Conservation (phyloP, 2,329 filamentous ascomycete genomes). For the Colletotrichum orchidophilum region DNA sequence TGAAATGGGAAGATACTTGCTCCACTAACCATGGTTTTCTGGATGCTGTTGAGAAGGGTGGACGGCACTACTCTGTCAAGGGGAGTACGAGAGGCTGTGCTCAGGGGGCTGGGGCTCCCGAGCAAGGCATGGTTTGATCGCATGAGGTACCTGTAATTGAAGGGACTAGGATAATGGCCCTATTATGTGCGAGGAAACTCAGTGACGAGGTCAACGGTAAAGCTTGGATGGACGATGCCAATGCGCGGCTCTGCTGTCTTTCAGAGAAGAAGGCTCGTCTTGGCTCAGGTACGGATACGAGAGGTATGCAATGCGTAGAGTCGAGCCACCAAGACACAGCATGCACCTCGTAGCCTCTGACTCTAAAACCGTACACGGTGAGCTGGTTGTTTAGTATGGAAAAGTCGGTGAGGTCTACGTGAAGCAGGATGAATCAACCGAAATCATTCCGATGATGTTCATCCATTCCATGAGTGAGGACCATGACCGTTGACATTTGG, state of each 20-base stretch:
- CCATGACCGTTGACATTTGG: background rate
- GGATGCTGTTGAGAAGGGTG: background rate
- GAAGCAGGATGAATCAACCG: background rate
- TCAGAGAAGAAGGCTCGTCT: background rate
- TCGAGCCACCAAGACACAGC: background rate
- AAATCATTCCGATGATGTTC: background rate
- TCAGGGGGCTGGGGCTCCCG: background rate
- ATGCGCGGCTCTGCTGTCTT: slow-evolving; percentile 9
- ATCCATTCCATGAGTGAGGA: too few species aligned
- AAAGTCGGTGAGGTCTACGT: slow-evolving; percentile 19
- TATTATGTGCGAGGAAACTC: background rate
- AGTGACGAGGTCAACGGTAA: background rate
- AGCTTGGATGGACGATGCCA: background rate
- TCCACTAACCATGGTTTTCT: background rate
- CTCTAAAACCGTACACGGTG: background rate
- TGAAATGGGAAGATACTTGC: background rate
- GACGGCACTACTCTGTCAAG: background rate
- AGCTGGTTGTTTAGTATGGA: background rate
- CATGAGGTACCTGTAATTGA: background rate
- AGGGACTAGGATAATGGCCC: background rate
- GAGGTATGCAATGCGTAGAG: slow-evolving; percentile 6
- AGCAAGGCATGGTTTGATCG: background rate
- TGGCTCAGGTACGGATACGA: slow-evolving; percentile 12
- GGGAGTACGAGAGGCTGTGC: background rate
- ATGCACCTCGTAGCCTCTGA: background rate